These are phyloP conservation scores for Hippophae gyantsensis DNA, from an alignment of 306 rosid genomes.

Conservation along the genomic window DNA sequence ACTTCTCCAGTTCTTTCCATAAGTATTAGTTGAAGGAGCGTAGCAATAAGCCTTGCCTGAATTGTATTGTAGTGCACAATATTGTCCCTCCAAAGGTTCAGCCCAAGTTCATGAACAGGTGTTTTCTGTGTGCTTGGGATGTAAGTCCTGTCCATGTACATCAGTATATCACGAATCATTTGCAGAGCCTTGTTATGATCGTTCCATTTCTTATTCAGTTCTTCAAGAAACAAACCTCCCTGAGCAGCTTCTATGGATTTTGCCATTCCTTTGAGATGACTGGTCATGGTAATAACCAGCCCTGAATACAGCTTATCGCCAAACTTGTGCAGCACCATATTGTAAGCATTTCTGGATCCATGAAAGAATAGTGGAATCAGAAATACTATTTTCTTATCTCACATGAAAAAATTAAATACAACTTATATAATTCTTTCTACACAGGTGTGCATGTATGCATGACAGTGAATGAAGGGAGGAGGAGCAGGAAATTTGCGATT, in stretches of 20 bases:
- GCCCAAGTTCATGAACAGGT: constrained; percentile 72
- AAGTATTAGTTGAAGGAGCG: constrained; percentile 54
- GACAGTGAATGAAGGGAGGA: too few species aligned
- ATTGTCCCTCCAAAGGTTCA: constrained; percentile 76
- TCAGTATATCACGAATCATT: constrained; percentile 69
- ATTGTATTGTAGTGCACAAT: constrained; percentile 54
- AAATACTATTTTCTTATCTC: constrained; percentile 4
- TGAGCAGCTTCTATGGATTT: constrained; percentile 57
- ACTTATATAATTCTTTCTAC: too few species aligned
- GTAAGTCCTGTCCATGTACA: constrained; percentile 97
- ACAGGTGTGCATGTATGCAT: too few species aligned
- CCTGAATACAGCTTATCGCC: constrained; percentile 87
- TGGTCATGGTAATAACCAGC: constrained; percentile 61
- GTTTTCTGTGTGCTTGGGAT: constrained; percentile 46
- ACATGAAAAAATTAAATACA: background rate
- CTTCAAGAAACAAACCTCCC: constrained; percentile 69
- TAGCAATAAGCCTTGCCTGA: constrained; percentile 46
- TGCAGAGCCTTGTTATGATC: constrained; percentile 69
- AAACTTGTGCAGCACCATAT: constrained; percentile 94
- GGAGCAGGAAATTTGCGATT: too few species aligned
- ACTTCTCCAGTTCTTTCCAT: constrained; percentile 67
- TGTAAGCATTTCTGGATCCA: constrained; percentile 81
- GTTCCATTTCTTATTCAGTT: constrained; percentile 71
- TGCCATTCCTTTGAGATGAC: constrained; percentile 61
- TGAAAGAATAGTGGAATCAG: constrained; percentile 14